Base-by-base conservation (phyloP, 192 early-diverging fungal species). In the Coemansia sp. region DNA sequence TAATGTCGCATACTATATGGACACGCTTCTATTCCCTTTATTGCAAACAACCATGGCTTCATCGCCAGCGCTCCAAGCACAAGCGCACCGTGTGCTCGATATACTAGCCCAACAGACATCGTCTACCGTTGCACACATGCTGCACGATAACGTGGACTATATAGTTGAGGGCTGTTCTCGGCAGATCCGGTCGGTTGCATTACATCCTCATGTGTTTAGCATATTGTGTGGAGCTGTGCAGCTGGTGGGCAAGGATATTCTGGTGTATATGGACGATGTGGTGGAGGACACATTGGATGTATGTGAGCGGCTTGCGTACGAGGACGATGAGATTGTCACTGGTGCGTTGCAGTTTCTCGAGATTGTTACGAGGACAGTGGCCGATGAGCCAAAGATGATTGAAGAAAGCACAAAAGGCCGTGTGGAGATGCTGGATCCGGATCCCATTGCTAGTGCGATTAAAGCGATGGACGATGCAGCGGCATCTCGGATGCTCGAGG, bases 211-310 rank as follows among this genome's bases (percentile, higher is more conserved):
- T 1, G 71, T 67, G 12, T 79, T 79, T 48, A 25, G 50, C 10
- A 70, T 79, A 10, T 39, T 79, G 27, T 54, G 55, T 19, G 62
- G 71, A 0, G 64, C 71, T 4, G 76, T 73, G 22, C 23, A 25
- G n/a, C 50, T 73, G 41, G 71, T 70, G 11, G 76, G 71, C 2
- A 41, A 2, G 1, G 67, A 62, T 17, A 73, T 79, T 17, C 12
- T 79, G 61, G 60, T 65, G 22, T 79, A 64, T 48, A 70, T 73
- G 70, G 71, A 79, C 21, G 76, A 79, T 17, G 71, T 79, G 23
- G 67, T 73, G 0, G 76, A 79, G 49, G 76, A 79, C 50, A 67
- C 76, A 12, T 38, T 79, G 64, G 76, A 79, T 48, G 67, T 69
- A 12, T 79, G 76, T 43, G 76, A 79, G 64, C 37, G 27, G 23